These are phyloP conservation scores for Pseudonitzschia delicatissima DNA, from an alignment of 108 stramenopile species.

Conservation along the genomic window DNA sequence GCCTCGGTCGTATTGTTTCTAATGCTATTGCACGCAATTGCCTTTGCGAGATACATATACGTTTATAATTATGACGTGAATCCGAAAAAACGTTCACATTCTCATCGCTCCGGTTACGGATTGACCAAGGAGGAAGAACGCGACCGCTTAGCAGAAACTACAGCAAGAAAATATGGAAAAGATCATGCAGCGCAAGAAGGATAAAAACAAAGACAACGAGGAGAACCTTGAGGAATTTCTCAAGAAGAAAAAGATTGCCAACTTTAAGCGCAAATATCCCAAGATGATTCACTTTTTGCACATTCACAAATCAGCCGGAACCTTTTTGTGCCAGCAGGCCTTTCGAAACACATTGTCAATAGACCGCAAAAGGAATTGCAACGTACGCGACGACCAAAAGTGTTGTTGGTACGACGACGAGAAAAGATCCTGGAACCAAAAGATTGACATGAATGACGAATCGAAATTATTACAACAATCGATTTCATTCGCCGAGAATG, in stretches of 20 bases:
- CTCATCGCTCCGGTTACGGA: too few relatives aligned
- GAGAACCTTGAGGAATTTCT: too few relatives aligned
- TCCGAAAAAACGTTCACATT: too few relatives aligned
- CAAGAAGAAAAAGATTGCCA: neutral
- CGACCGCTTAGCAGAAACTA: too few relatives aligned
- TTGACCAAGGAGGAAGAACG: too few relatives aligned
- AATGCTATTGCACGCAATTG: too few relatives aligned
- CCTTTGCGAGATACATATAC: too few relatives aligned
- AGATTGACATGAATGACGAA: neutral
- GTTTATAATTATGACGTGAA: too few relatives aligned
- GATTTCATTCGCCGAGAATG: neutral
- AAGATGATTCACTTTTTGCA: conserved; percentile 30
- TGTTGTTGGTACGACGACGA: conserved; percentile 27
- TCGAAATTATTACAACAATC: neutral
- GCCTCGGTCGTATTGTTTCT: too few relatives aligned
- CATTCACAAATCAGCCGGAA: conserved; percentile 38
- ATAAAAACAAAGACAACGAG: too few relatives aligned
- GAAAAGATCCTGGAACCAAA: neutral
- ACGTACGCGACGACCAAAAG: conserved; percentile 27
- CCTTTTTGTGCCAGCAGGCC: conserved; percentile 19
- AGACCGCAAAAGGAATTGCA: conserved; percentile 29
- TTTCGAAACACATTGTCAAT: conserved; percentile 5
- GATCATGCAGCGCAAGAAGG: too few relatives aligned
- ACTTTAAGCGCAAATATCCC: conserved; percentile 8
- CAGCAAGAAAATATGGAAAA: too few relatives aligned